Evolutionary conservation across 345 rosid species (phyloP).

Genomic region (Ceriops zippeliana): DNA sequence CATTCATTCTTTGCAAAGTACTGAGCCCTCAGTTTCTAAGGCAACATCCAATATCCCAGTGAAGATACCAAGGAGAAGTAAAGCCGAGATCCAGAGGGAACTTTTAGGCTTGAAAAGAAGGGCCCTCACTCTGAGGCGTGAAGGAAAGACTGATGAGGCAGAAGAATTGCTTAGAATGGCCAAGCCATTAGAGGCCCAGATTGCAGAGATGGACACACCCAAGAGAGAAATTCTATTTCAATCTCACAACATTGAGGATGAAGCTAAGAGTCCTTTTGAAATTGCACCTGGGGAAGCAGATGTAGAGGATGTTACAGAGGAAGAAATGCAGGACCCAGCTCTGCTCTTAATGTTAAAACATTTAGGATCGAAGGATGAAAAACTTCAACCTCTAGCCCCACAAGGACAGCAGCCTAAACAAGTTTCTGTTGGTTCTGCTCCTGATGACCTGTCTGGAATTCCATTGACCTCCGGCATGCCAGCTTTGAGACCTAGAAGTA

Average conservation of each 20-base stretch:
- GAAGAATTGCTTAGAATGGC: conserved; percentile 60
- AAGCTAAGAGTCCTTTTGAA: conserved; percentile 13
- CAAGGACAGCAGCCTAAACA: conserved; percentile 23
- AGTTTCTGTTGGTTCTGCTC: conserved; percentile 24
- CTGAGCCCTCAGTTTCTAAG: conserved; percentile 24
- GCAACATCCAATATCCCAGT: conserved; percentile 18
- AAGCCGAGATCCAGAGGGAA: conserved; percentile 79
- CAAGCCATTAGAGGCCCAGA: conserved; percentile 56
- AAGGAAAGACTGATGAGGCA: conserved; percentile 71
- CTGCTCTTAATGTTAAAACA: conserved; percentile 44
- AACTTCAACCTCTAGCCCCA: conserved; percentile 21
- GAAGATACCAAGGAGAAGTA: conserved; percentile 46
- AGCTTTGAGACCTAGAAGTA: conserved; percentile 31
- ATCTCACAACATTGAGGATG: conserved; percentile 17
- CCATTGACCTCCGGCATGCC: conserved; percentile 15
- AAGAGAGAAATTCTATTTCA: conserved; percentile 36
- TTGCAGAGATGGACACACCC: conserved; percentile 52
- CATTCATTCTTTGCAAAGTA: conserved; percentile 20
- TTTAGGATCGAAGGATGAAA: conserved; percentile 64
- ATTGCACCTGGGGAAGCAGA: conserved; percentile 34
- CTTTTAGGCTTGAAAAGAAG: conserved; percentile 76
- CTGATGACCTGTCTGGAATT: conserved; percentile 10
- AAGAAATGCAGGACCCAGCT: conserved; percentile 58
- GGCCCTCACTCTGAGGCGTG: conserved; percentile 71
- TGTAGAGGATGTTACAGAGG: conserved; percentile 42